phyloP scores from a whole-genome alignment of 208 protist genomes.

The Acanthamoeba culbertsoni region DNA sequence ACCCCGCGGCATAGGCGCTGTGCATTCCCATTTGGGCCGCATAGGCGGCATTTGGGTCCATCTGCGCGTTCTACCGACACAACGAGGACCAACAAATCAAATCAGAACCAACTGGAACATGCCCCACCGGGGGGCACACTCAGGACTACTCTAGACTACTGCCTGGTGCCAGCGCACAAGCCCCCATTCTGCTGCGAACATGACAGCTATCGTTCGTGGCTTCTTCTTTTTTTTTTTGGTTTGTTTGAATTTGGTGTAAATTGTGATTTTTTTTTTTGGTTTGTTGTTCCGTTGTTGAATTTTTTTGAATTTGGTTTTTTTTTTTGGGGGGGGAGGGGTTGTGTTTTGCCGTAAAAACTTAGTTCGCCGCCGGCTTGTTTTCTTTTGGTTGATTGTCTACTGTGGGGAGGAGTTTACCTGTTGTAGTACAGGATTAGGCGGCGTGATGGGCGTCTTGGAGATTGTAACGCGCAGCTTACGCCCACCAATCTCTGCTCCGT shows the following conservation, averaged over 20 bases:
- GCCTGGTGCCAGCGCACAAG: no score
- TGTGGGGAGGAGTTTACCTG: background rate
- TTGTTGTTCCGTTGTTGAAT: background rate
- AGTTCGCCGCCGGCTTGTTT: background rate
- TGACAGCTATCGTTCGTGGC: background rate
- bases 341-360: background rate
- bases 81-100: no score
- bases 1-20: no score
- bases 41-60: no score
- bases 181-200: no score
- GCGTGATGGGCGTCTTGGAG: constrained; percentile 18
- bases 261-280: background rate
- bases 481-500: constrained; percentile 14
- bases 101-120: no score
- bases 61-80: no score
- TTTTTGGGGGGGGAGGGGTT: background rate
- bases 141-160: no score
- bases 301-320: background rate
- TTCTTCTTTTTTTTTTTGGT: background rate
- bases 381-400: background rate
- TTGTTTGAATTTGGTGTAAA: background rate
- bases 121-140: no score
- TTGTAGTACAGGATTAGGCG: background rate
- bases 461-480: constrained; percentile 27
- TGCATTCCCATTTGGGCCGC: no score